phyloP scores from a whole-genome alignment of 78 protist genomes.

The Corallochytrium limacisporum region DNA sequence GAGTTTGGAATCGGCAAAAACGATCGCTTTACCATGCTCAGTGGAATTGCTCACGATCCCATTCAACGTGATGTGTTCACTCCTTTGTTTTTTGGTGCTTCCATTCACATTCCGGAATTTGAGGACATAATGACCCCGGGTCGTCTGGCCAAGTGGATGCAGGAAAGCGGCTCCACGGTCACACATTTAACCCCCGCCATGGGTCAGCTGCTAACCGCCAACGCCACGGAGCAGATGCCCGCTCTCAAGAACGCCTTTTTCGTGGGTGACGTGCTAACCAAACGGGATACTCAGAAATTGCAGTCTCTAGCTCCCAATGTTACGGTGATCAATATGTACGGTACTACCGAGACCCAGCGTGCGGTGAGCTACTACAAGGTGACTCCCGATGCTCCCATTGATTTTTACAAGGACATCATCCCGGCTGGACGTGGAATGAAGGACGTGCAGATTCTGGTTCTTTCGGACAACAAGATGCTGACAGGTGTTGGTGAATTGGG shows the following conservation, averaged over 20 bases:
- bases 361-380: neutral
- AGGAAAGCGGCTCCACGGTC: slow-evolving; percentile 16
- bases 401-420: slow-evolving; percentile 22
- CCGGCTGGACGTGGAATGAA: slow-evolving; percentile 53
- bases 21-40: slow-evolving; percentile 46
- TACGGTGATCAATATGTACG: slow-evolving; percentile 60
- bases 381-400: neutral
- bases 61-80: slow-evolving; percentile 75
- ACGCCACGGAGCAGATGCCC: slow-evolving; percentile 21
- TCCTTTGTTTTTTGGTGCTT: slow-evolving; percentile 62
- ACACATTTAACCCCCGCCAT: slow-evolving; percentile 62
- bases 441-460: slow-evolving; percentile 38
- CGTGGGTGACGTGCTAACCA: slow-evolving; percentile 57
- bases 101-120: slow-evolving; percentile 31
- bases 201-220: slow-evolving; percentile 50
- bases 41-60: slow-evolving; percentile 74
- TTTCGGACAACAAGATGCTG: neutral
- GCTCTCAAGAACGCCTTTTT: slow-evolving; percentile 30
- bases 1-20: slow-evolving; percentile 3
- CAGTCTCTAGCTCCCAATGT: slow-evolving; percentile 30
- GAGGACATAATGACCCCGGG: slow-evolving; percentile 55
- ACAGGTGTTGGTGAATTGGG: slow-evolving; percentile 40
- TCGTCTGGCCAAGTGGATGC: slow-evolving; percentile 43
- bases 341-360: slow-evolving; percentile 60
- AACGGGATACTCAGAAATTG: slow-evolving; percentile 36